Base-by-base conservation (phyloP, 208 protist genomes). In the Blechomonas ayalai region DNA sequence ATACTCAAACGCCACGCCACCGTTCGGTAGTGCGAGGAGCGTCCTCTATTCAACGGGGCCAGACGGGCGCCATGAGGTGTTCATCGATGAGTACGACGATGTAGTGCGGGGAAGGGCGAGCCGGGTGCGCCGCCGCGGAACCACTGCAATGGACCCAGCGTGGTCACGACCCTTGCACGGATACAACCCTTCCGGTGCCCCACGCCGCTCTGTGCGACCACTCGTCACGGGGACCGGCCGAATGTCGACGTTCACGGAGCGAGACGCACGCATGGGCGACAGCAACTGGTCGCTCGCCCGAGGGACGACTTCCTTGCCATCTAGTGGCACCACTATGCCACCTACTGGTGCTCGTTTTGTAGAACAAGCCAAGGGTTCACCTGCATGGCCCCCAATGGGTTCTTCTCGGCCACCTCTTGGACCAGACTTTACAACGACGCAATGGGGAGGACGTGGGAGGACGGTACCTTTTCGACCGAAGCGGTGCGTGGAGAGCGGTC, bases 71-170 rank as follows among this genome's bases (percentile, higher is more conserved):
- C n/a, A n/a, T n/a, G n/a, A n/a, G n/a, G n/a, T 72, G 13, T 70
- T 43, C 48, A 74, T 75, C 24, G 63, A 78, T 50, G 76, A 85
- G 45, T 78, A 81, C 65, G 38, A 62, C 34, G 71, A 73, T 45
- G 43, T 25, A 2, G 20, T 34, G 32, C 45, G 42, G 9, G 19
- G 16, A n/a, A 48, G 46, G 12, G 59, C 44, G 24, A 46, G 46
- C 28, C 76, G 76, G 41, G 67, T 84, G 50, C 76, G 71, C 8
- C 59, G 50, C 24, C 64, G 76, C 23, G 67, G 76, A 25, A 47
- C 54, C 23, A 59, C 59, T 3, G 76, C 67, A 20, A 80, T 69
- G 58, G 76, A 84, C 40, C 24, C 64, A 4, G 35, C 52, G 4
- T 77, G 62, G 66, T 62, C 62, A 28, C 27, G 45, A 29, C 59